Base-by-base conservation (phyloP, 805 yeast genomes). In the Saccharomycopsis sp. region DNA sequence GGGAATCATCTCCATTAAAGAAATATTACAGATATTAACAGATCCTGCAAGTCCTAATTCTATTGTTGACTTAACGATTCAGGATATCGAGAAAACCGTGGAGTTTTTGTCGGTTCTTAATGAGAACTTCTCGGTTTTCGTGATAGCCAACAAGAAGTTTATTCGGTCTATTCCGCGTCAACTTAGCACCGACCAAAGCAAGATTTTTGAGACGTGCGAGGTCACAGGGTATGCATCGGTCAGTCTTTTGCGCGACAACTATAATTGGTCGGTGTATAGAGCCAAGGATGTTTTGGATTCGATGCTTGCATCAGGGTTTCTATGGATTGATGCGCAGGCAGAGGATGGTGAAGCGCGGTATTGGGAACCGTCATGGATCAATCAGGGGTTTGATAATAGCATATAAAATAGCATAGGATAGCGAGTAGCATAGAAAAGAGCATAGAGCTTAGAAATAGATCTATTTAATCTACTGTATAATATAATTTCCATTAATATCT, bases 281-380 rank as follows among this genome's bases (percentile, higher is more conserved):
- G 78, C 88, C 56, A 78, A 78, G 62, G 73, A 83, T 0, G 85
- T 84, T 2, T 67, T 93, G 3, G 85, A 87, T 44, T 93, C 87
- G 52, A 84, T 93, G 89, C 86, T 92, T 0, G 77, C 86, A 62
- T 78, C 78, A 55, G 97, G 98, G 2, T 76, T 90, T 56, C 72
- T 93, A 14, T 93, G 99, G 99, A 73, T 91, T 0, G 71, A 72
- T 3, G 72, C 66, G 54, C 85, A 79, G 55, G 72, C 71, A 1
- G 72, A 64, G 1, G 61, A 65, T 14, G 68, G 62, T 20, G 70
- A 68, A 1, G 85, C 80, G 63, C 74, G 74, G 57, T 87, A 78
- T 65, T 87, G 93, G 93, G 89, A 84, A 62, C 89, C 92, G 0
- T 78, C 88, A 1, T 85, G 89, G 89, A 83, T 86, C 14, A 70